Evolutionary conservation across 2,329 filamentous ascomycete genomes (phyloP).

Genomic region (Penicillium expansum): DNA sequence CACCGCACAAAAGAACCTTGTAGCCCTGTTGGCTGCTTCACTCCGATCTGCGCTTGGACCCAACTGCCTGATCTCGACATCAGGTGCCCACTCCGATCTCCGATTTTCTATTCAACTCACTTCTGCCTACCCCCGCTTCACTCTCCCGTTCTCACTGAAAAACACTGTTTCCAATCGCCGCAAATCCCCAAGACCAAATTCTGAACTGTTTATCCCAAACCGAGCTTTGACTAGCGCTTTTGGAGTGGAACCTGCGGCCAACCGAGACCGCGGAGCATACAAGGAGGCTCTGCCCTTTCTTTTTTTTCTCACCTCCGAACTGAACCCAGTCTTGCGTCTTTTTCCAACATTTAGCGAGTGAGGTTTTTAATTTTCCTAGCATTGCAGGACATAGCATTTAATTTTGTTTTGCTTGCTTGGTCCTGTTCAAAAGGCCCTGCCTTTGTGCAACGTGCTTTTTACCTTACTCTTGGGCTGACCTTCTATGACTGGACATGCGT

Average conservation of each 20-base stretch:
- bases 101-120: conserved; percentile 6
- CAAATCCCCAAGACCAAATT: not conserved
- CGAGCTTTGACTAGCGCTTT: conserved; percentile 15
- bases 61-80: conserved; percentile 25
- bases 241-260: conserved; percentile 14
- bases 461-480: not conserved
- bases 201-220: conserved; percentile 7
- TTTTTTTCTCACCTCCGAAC: not conserved
- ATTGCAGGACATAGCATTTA: not conserved
- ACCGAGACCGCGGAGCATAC: conserved; percentile 11
- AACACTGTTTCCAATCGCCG: conserved; percentile 6
- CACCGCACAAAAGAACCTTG: conserved; percentile 3
- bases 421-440: not conserved
- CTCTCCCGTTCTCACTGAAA: not conserved
- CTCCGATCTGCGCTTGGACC: conserved; percentile 25
- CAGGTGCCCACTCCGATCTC: conserved; percentile 25
- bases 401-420: not conserved
- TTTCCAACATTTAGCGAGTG: not conserved
- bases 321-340: not conserved
- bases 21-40: conserved; percentile 6
- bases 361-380: not conserved
- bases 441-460: conserved; percentile 4
- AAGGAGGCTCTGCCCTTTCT: conserved; percentile 6
- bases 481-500: conserved; percentile 18
- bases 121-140: conserved; percentile 2